Conservation (phyloP, 2,329 filamentous ascomycete species). For the Fusarium lateritium region DNA sequence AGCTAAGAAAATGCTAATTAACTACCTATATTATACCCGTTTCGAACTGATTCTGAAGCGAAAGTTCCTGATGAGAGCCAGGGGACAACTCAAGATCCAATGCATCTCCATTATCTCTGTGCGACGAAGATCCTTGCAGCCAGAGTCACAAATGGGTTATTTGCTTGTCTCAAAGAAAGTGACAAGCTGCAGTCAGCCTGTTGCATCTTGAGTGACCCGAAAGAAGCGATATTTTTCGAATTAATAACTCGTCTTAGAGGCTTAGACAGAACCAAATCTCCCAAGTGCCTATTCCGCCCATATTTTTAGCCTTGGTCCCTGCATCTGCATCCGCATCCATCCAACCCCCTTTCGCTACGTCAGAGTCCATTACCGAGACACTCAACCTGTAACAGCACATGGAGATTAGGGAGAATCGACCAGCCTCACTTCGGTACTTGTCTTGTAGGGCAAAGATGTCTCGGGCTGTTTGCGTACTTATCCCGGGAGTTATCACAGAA, state of each 20-base stretch:
- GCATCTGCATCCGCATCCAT: not conserved
- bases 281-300: not conserved
- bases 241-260: not conserved
- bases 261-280: not conserved
- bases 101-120: slow-evolving; percentile 30
- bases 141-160: slow-evolving; percentile 6
- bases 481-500: not conserved
- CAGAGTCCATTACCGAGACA: slow-evolving; percentile 28
- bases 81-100: not conserved
- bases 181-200: slow-evolving; percentile 38
- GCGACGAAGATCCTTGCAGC: slow-evolving; percentile 35
- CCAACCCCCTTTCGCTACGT: slow-evolving; percentile 32
- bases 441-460: slow-evolving; percentile 6
- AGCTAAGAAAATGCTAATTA: slow-evolving; percentile 14
- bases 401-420: not conserved
- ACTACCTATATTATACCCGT: slow-evolving; percentile 22
- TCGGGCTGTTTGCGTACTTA: not conserved
- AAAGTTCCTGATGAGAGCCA: not conserved
- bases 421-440: slow-evolving; percentile 6
- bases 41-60: slow-evolving; percentile 7
- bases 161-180: slow-evolving; percentile 17
- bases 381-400: slow-evolving; percentile 9
- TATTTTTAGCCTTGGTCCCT: slow-evolving; percentile 17
- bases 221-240: not conserved
- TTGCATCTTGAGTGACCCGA: slow-evolving; percentile 24